Base-by-base conservation (phyloP, 225 moss, liverwort and hornwort species). In the Thuidium tamariscinum region DNA sequence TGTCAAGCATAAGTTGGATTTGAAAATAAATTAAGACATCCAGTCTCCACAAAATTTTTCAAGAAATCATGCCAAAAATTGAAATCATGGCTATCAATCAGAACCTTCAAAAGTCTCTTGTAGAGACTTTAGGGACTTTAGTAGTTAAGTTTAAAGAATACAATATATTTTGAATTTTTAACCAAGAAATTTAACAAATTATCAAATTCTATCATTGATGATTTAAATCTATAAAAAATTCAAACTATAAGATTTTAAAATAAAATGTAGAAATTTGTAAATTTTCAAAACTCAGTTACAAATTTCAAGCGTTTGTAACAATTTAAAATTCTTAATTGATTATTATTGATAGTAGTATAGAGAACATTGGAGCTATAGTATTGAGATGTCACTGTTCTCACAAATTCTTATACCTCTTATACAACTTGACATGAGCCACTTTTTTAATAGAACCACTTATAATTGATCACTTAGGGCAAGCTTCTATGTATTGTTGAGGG, bases 1-100 rank as follows among this genome's bases (percentile, higher is more conserved):
- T 30, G 4, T 4, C 30, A 30, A 30, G 1, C 13, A 1, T 29
- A 14, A 62, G 8, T 8, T 2, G 0, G 4, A 8, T 62, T 62
- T 62, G 30, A 32, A 62, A 62, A 32, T 62, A 62, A 62, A 62
- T 5, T n/a, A 11, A 18, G 54, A 54, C 6, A 54, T 18, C 54
- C 2, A 54, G 19, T 54, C 54, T 54, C 54, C 5, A 54, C 18
- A 19, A 54, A 54, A 54, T 2, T 5, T 3, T 18, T 54, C 18
- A 18, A 54, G 19, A 54, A 62, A 16, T 62, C 8, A 62, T 30
- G 30, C 8, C 8, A 62, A 15, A 62, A 62, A 30, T 30, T 15
- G 16, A 62, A 2, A 62, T 62, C 4, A 30, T 4, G 8, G 30
- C 7, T 30, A 62, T 16, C 2, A 7, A 4, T 8, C 16, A 7